Base-by-base conservation (phyloP, 1,284 basidiomycete species). In the Amylostereum areolatum region DNA sequence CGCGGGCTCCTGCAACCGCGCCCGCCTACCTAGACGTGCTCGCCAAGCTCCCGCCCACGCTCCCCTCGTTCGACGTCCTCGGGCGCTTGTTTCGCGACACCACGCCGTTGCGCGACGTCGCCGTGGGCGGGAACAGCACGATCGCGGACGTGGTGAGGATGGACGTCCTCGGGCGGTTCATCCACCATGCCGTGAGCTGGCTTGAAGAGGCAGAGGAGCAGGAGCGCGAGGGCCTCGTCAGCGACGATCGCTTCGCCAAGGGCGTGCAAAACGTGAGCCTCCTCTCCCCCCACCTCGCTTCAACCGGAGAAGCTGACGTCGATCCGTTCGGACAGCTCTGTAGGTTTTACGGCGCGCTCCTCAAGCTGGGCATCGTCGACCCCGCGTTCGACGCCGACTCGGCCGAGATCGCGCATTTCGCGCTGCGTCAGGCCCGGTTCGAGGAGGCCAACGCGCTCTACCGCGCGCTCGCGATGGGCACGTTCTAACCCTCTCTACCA, bases 401-500 rank as follows among this genome's bases (percentile, higher is more conserved):
- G 0, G 75, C 82, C 2, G 87, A 88, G 65, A 87, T 89, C 74
- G 72, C 73, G 10, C 81, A 86, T 61, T 89, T 89, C 57, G 78
- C 80, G 36, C 70, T 89, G 43, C 75, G 78, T 41, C 74, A 85
- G 59, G 74, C 87, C 4, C 74, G 81, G 3, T 81, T 85, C 54
- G 83, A 87, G 61, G 86, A 89, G 55, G 86, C 86, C 9, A 85
- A 83, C 56, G 64, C 69, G 50, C 72, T 89, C 40, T 89, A 88
- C 60, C 76, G 83, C 28, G 59, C 75, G 39, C 69, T 88, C 55
- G 81, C 69, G 33, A 55, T 62, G 43, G 65, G 64, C 46, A 64
- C 63, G 51, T 68, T 70, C 56, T 75, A 58, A 69, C 43, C 12
- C 27, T 42, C 27, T 29, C 36, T 27, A 4, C 12, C 30, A 32